phyloP scores from a whole-genome alignment of 306 rosid species.

The Cyclanthera cordifolia region DNA sequence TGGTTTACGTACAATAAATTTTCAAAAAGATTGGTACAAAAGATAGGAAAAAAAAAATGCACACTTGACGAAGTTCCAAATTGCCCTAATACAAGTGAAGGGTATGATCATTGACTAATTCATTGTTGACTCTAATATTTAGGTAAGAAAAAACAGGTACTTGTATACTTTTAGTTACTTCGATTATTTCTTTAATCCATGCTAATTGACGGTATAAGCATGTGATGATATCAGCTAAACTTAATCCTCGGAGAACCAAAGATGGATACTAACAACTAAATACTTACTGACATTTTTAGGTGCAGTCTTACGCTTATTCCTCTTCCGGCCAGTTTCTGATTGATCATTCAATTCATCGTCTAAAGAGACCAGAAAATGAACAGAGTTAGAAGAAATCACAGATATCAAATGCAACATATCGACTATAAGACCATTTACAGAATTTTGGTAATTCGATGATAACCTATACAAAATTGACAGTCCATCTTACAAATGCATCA shows the following conservation, averaged over 20 bases:
- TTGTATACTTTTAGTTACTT: background rate
- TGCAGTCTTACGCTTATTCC: conserved; percentile 32
- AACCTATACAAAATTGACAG: background rate
- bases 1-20: background rate
- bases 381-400: background rate
- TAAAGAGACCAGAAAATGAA: conserved; percentile 27
- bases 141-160: background rate
- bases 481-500: background rate
- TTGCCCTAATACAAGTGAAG: background rate
- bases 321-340: conserved; percentile 30
- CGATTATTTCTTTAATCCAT: background rate
- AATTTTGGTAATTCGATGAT: background rate
- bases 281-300: conserved; percentile 34
- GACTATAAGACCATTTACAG: background rate
- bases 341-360: conserved; percentile 44
- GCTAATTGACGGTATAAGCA: background rate
- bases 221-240: background rate
- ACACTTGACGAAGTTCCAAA: background rate
- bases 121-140: background rate
- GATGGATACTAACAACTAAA: background rate
- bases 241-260: background rate
- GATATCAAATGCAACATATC: background rate
- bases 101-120: background rate
- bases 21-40: background rate
- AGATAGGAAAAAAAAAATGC: background rate